A percentile compares a stretch with the other conserved stretches of the same genome.
phyloP scores from a whole-genome alignment of 192 early-diverging fungal genomes.

The Entrophospora sp. region DNA sequence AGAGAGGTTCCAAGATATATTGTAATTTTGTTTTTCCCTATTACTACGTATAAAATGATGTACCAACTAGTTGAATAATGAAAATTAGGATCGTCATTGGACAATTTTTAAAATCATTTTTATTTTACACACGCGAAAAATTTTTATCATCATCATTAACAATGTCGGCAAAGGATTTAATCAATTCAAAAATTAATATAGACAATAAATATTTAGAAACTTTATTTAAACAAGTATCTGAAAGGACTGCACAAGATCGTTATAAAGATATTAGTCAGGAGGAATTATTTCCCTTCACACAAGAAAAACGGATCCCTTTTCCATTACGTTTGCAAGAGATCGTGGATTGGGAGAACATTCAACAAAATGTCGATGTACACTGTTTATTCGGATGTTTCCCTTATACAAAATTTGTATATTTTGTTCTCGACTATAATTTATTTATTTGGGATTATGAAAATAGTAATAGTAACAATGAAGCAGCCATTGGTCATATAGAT shows the following conservation, averaged over 20 bases:
- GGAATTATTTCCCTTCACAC: not conserved
- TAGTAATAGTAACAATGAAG: not conserved
- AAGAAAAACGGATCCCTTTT: not conserved
- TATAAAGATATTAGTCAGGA: not conserved
- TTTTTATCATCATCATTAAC: too few species aligned
- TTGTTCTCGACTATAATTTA: not conserved
- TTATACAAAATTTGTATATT: constrained; percentile 3
- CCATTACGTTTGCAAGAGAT: not conserved
- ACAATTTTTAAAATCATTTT: too few species aligned
- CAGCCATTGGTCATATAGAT: constrained; percentile 3
- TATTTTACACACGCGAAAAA: too few species aligned
- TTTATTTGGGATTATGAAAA: constrained; percentile 12
- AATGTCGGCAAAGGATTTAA: too few species aligned
- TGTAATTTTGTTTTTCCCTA: too few species aligned
- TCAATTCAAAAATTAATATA: not conserved
- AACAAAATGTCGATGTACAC: not conserved
- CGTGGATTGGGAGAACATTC: too few species aligned
- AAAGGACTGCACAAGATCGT: not conserved
- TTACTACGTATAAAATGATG: too few species aligned
- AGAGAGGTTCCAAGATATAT: too few species aligned
- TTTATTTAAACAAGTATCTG: not conserved
- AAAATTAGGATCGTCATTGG: too few species aligned
- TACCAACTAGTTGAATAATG: too few species aligned
- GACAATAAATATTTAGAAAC: not conserved
- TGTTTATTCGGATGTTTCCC: not conserved